Evolutionary conservation across 2,329 filamentous ascomycete species (phyloP).

Genomic region (Sarocladiaceae sp.): DNA sequence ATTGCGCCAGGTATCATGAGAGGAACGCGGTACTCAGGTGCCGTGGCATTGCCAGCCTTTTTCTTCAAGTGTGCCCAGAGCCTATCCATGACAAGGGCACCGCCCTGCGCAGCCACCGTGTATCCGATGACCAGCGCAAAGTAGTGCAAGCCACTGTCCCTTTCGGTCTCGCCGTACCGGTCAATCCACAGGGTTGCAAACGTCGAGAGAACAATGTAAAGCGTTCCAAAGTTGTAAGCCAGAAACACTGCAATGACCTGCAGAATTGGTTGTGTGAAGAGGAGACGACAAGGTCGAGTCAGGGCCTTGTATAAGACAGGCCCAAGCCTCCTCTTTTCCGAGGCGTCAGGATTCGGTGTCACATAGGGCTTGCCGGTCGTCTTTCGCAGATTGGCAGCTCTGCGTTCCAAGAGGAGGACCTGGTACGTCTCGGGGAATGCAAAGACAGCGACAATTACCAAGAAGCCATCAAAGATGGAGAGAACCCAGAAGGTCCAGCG

Average conservation of each 20-base stretch:
- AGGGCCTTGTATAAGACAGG: background rate
- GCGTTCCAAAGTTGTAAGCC: slow-evolving; percentile 42
- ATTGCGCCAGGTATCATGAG: slow-evolving; percentile 47
- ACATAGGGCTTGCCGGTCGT: background rate
- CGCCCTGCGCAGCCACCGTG: slow-evolving; percentile 27
- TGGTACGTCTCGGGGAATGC: slow-evolving; percentile 55
- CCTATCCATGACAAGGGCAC: slow-evolving; percentile 30
- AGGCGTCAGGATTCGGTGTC: background rate
- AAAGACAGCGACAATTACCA: slow-evolving; percentile 47
- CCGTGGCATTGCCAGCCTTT: background rate
- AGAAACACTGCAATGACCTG: slow-evolving; percentile 38
- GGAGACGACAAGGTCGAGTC: slow-evolving; percentile 25
- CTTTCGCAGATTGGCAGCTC: slow-evolving; percentile 8
- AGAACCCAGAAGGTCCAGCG: slow-evolving; percentile 65
- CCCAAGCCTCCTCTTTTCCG: background rate
- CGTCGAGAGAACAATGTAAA: slow-evolving; percentile 47
- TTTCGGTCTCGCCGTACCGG: slow-evolving; percentile 37
- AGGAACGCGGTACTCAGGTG: slow-evolving; percentile 43
- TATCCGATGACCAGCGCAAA: slow-evolving; percentile 41
- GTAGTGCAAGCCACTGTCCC: slow-evolving; percentile 41
- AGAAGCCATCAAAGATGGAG: slow-evolving; percentile 48
- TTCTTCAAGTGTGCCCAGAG: slow-evolving; percentile 23
- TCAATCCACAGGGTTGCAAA: slow-evolving; percentile 41
- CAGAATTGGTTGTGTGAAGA: slow-evolving; percentile 39
- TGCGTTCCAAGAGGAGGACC: slow-evolving; percentile 39